These are phyloP conservation scores for Antrodiella citrinella DNA, from an alignment of 768 basidiomycete species.

Conservation along the genomic window DNA sequence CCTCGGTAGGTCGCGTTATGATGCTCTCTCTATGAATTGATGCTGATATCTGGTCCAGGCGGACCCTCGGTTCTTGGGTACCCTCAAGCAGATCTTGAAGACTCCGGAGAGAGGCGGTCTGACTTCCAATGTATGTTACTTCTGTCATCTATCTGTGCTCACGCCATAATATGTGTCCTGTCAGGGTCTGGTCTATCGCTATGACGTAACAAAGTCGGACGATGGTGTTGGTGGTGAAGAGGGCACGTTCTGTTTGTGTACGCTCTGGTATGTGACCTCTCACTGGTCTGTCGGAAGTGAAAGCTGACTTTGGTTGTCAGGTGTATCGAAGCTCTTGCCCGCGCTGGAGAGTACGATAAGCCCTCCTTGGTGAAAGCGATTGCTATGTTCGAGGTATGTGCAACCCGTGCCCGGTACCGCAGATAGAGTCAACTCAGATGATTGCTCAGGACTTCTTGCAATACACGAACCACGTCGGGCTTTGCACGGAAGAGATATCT, in stretches of 20 bases:
- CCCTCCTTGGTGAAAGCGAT: slow-evolving; percentile 59
- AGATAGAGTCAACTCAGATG: neutral
- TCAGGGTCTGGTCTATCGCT: slow-evolving; percentile 84
- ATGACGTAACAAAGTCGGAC: slow-evolving; percentile 76
- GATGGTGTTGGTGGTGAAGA: slow-evolving; percentile 97
- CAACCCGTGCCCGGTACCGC: neutral
- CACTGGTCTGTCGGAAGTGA: neutral
- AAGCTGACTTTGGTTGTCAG: slow-evolving; percentile 26
- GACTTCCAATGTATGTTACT: slow-evolving; percentile 64
- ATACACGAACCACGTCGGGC: slow-evolving; percentile 80
- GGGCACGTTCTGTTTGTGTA: slow-evolving; percentile 90
- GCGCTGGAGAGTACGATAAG: slow-evolving; percentile 75
- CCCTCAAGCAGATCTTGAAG: slow-evolving; percentile 75
- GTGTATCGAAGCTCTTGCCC: slow-evolving; percentile 84
- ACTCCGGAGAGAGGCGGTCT: slow-evolving; percentile 87
- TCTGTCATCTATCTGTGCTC: neutral
- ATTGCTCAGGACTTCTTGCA: slow-evolving; percentile 57
- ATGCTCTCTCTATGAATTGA: no score
- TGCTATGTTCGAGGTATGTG: slow-evolving; percentile 80
- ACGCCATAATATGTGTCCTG: neutral
- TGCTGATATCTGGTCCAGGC: slow-evolving; percentile 47
- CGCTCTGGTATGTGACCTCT: slow-evolving; percentile 46
- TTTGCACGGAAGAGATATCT: slow-evolving; percentile 83
- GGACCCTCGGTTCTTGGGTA: slow-evolving; percentile 84
- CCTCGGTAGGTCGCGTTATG: slow-evolving; percentile 42